Evolutionary conservation across 306 rosid genomes (phyloP), one percentile per base, ranked within the genome.

Genomic region (Crataegus laevigata): DNA sequence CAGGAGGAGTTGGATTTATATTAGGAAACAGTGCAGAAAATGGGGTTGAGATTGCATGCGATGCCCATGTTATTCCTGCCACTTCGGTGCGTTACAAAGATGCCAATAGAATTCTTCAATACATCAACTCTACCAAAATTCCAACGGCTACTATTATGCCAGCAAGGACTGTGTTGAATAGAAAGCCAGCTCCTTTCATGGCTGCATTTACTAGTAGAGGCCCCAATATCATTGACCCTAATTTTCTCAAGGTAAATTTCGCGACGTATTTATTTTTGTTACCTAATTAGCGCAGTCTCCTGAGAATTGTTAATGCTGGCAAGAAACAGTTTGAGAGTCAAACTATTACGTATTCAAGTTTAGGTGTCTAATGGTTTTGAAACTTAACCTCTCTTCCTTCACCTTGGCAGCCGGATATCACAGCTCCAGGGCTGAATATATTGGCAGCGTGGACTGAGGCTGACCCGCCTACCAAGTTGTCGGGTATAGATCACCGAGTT

Each of bases 351-450:
- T 40, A 4, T 19, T 15, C 4, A 47, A 47, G 19, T 47, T 47
- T 47, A 14, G 19, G 52, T 4, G 15, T 3, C 11, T 60, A 55
- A 58, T 45, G 61, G 69, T 2, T 32, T 43, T 43, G 15, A 66
- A 73, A 72, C 58, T 24, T 43, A 67, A 26, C 60, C 70, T 55
- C 77, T 40, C 24, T 40, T 82, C 69, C 65, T 75, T 71, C 68
- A 7, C 58, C 9, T 67, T 9, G 68, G 82, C 97, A 94, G 99
- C 99, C 97, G 14, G 99, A 94, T 68, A 89, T 94, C 58, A 89
- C 96, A 77, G 99, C 97, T 6, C 99, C 99, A 4, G 99, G 99
- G 25, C 77, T 94, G 54, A 87, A 94, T 66, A 92, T 94, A 82
- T 68, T 94, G 81, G 99, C 99, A 18, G 99, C 99, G 63, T 94